Conservation (phyloP, 768 basidiomycete genomes). For the Stropharia rugosoannulata region DNA sequence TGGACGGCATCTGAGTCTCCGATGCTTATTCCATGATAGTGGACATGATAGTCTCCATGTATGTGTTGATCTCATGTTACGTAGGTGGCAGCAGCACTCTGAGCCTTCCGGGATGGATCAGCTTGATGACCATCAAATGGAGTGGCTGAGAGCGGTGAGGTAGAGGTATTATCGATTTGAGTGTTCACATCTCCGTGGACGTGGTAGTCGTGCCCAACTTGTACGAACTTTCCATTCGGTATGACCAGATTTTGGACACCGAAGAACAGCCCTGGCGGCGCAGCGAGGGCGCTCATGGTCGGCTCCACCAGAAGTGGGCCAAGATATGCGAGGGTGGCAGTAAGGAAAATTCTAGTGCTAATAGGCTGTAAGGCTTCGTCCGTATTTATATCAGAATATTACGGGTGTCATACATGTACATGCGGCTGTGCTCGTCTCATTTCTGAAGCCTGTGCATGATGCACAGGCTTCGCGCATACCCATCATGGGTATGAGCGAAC, state of each 20-base stretch:
- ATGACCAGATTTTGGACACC: neutral
- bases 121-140: neutral
- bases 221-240: neutral
- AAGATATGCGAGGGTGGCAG: neutral
- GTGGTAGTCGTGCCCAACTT: neutral
- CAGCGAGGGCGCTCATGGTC: neutral
- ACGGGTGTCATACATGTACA: no score
- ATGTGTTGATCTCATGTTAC: no score
- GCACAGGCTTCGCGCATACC: no score
- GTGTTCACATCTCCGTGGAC: neutral
- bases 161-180: neutral
- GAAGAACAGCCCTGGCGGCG: neutral
- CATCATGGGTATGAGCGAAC: no score
- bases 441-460: no score
- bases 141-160: neutral
- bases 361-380: no score
- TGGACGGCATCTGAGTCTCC: neutral
- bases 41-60: neutral
- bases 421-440: no score
- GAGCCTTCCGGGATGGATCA: no score
- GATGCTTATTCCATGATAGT: neutral
- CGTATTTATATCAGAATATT: no score
- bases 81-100: neutral
- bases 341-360: no score
- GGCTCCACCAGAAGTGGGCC: no score